phyloP scores from a whole-genome alignment of 148 eudicot genomes.

The Agrostemma githago region DNA sequence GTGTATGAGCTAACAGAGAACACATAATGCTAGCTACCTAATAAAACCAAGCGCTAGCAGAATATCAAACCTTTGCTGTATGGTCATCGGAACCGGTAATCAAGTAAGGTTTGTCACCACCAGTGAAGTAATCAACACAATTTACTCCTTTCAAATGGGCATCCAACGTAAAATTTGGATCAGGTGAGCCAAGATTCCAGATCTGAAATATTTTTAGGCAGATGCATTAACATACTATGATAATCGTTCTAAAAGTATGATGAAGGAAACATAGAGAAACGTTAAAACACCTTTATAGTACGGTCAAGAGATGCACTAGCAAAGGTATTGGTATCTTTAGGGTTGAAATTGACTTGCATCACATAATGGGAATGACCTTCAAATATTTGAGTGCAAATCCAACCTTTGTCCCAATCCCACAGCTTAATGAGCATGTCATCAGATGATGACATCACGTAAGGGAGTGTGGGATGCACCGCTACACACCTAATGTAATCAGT shows the following conservation, averaged over 20 bases:
- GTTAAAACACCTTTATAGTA: constrained; percentile 60
- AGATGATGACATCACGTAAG: constrained; percentile 86
- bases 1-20: not conserved
- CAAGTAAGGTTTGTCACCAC: constrained; percentile 81
- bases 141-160: constrained; percentile 90
- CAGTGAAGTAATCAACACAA: constrained; percentile 85
- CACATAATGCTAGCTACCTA: not conserved
- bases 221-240: not conserved
- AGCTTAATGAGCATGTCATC: constrained; percentile 99
- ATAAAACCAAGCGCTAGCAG: constrained; percentile 2
- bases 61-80: constrained; percentile 65
- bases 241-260: not conserved
- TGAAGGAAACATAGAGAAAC: not conserved
- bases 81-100: constrained; percentile 96
- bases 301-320: constrained; percentile 97
- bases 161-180: constrained; percentile 82
- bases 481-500: constrained; percentile 90
- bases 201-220: constrained; percentile 38
- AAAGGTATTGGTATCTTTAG: constrained; percentile 86
- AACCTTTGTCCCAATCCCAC: constrained; percentile 98
- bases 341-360: constrained; percentile 93
- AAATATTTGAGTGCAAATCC: constrained; percentile 82
- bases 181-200: constrained; percentile 94
- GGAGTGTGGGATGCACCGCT: constrained; percentile 93
- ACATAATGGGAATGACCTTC: constrained; percentile 95